phyloP scores from a whole-genome alignment of 2,329 filamentous ascomycete species.

The Colletotrichum sansevieriae region DNA sequence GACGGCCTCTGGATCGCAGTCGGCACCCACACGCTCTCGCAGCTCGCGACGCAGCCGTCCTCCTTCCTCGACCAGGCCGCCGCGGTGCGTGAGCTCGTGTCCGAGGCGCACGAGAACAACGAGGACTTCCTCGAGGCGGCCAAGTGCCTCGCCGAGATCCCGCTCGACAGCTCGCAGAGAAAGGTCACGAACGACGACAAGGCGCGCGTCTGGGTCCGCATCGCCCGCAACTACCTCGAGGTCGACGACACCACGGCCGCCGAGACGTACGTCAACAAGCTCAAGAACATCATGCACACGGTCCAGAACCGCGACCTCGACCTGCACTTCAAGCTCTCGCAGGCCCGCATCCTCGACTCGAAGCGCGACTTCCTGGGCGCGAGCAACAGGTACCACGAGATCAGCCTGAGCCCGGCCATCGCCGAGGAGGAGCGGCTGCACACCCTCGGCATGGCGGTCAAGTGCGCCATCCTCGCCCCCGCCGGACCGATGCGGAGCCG shows the following conservation, averaged over 20 bases:
- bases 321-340: constrained; percentile 89
- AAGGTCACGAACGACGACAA: constrained; percentile 86
- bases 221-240: constrained; percentile 94
- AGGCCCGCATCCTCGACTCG: constrained; percentile 93
- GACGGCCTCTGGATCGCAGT: constrained; percentile 80
- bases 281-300: constrained; percentile 90
- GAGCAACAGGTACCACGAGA: constrained; percentile 87
- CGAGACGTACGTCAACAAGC: constrained; percentile 90
- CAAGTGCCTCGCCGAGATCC: constrained; percentile 82
- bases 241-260: constrained; percentile 90
- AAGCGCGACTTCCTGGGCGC: constrained; percentile 91
- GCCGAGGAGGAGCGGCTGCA: constrained; percentile 88
- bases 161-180: constrained; percentile 89
- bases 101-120: constrained; percentile 83
- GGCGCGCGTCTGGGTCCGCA: constrained; percentile 89
- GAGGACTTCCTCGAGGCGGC: constrained; percentile 87
- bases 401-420: constrained; percentile 83
- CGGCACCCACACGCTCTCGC: constrained; percentile 78
- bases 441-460: constrained; percentile 87
- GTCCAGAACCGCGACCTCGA: constrained; percentile 80
- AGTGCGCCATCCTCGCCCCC: constrained; percentile 91
- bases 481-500: constrained; percentile 88
- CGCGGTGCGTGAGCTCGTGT: constrained; percentile 82
- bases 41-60: constrained; percentile 70
- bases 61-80: constrained; percentile 88